Evolutionary conservation across 805 yeast species (phyloP), one percentile per base, ranked within the genome.

Genomic region (Zygotorulaspora danielsina): DNA sequence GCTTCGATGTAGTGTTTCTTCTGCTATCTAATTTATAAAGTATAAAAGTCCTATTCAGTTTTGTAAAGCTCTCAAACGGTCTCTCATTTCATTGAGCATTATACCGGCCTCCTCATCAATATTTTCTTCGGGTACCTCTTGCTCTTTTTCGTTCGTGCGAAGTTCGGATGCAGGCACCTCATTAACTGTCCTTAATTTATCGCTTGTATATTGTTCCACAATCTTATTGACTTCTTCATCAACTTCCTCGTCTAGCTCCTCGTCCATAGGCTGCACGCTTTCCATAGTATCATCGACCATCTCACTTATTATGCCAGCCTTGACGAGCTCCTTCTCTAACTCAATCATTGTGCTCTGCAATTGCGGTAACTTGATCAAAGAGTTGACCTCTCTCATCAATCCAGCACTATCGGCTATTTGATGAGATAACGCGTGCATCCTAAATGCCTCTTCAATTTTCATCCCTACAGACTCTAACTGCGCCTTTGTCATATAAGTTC

Each of bases 201-300:
- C 73, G 19, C 60, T 59, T 11, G 73, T 61, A 53, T 70, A 64
- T 44, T 67, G 67, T 15, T 69, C 64, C 29, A 79, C 63, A 17
- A 86, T 76, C 59, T 77, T 75, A 44, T 82, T 77, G 15, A 86
- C 80, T 52, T 74, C 78, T 15, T 73, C 76, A 29, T 71, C 76
- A 20, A 76, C 78, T 46, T 78, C 84, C 13, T 79, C 81, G 39
- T 84, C 90, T 29, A 70, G 71, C 39, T 75, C 81, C 29, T 76
- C 71, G 43, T 78, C 84, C 13, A 75, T 82, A 34, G 74, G 81
- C 20, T 80, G 86, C 15, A 74, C 80, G 42, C 76, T 64, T 44
- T 89, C 97, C 44, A 90, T 70, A 46, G 85, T 79, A 57, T 93
- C 99, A 41, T 84, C 87, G 58, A 89, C 81, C 97, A 93, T 93